Conservation (phyloP, 75 land plant species). For the Sequoiadendron giganteum region DNA sequence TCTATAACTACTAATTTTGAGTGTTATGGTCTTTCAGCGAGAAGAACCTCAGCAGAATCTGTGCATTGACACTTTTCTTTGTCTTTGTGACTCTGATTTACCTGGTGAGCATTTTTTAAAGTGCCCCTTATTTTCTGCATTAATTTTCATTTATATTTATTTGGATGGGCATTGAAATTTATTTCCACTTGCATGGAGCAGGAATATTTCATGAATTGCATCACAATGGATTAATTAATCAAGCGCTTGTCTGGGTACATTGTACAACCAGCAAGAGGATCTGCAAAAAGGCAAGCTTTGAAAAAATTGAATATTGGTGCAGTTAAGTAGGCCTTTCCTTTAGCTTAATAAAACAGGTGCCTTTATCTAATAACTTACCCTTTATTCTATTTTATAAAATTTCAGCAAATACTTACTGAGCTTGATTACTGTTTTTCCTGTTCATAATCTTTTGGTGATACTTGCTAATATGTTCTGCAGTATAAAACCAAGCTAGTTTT, state of each 20-base stretch:
- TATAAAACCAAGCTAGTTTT: not conserved
- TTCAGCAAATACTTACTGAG: not conserved
- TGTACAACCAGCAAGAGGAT: conserved; percentile 5
- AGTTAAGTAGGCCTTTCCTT: conserved; percentile 9
- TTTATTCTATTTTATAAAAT: not conserved
- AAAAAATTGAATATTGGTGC: not conserved
- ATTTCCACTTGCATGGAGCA: not conserved
- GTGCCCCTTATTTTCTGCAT: not conserved
- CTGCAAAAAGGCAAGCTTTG: conserved; percentile 8
- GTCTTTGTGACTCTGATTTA: not conserved
- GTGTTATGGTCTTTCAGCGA: not conserved
- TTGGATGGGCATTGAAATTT: not conserved
- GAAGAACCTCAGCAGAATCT: conserved; percentile 11
- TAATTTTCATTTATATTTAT: not conserved
- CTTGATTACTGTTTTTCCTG: not conserved
- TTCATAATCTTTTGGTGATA: not conserved
- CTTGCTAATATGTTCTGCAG: not conserved
- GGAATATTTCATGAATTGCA: conserved; percentile 3
- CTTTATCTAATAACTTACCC: not conserved
- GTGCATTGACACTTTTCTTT: conserved; percentile 4
- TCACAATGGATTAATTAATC: not conserved
- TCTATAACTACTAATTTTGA: not conserved
- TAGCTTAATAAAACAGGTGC: not conserved
- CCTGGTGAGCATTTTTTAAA: not conserved
- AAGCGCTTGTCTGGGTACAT: conserved; percentile 4